Evolutionary conservation across 1,284 basidiomycete species (phyloP), one percentile per base, ranked within the genome.

Genomic region (Psilocybe mexicana): DNA sequence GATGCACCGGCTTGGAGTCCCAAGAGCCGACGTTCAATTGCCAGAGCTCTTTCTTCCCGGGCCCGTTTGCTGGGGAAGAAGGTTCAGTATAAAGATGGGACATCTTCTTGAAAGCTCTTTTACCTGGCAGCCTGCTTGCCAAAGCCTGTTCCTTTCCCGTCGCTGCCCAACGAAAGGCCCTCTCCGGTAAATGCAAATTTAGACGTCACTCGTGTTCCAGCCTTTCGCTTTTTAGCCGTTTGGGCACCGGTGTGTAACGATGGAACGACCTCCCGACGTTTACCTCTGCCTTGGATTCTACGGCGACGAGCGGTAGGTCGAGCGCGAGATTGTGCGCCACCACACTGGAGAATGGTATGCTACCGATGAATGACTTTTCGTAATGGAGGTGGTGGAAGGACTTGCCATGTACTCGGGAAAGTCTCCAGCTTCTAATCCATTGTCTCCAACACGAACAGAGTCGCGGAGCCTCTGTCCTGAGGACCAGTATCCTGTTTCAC

Each of bases 351-450:
- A 42, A 30, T 40, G 38, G 35, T 18, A 18, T 18, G 52, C 30
- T 54, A 47, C 26, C 59, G 46, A 47, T 51, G 46, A 42, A 40
- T 46, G 30, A 11, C 40, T 30, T 44, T 44, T 33, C 55, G 5
- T 14, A 25, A 44, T 43, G 28, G 45, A 42, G 47, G 30, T 55
- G 47, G 58, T 50, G 11, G 54, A 6, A 52, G 38, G 30, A 35
- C 58, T 30, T 60, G 90, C 89, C 78, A 92, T 81, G 68, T 85
- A 91, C 72, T 92, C 88, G 5, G 90, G 90, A 5, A 91, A 74
- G 58, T 87, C 85, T 4, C 78, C 81, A 14, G 70, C 70, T 38
- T 80, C 78, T 30, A 82, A 69, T 2, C 82, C 82, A 58, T 81
- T 72, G 8, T 85, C 81, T 0, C 72, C 70, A 7, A 90, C 70